Conservation (phyloP, 176 grass and related monocot genomes). For the Carex myosuroides region DNA sequence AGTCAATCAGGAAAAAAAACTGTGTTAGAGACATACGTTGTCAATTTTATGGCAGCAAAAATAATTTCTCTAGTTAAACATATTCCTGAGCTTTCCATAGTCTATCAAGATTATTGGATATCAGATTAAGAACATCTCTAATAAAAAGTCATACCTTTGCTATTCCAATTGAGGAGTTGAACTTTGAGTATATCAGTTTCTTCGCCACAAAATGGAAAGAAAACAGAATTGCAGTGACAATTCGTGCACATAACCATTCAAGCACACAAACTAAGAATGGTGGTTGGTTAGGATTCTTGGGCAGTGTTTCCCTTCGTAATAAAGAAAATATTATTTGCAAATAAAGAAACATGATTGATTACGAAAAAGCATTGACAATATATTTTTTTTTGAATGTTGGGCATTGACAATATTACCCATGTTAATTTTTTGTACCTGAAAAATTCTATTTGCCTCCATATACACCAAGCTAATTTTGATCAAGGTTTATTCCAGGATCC, state of each 20-base stretch:
- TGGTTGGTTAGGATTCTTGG: conserved; percentile 36
- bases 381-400: too few species aligned
- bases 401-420: not conserved
- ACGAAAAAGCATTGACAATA: not conserved
- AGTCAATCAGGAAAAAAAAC: not conserved
- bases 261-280: conserved; percentile 34
- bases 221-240: conserved; percentile 50
- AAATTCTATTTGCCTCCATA: conserved; percentile 81
- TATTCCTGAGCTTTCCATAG: not conserved
- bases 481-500: not conserved
- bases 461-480: conserved; percentile 83
- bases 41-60: not conserved
- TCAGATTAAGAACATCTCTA: not conserved
- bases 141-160: conserved; percentile 54
- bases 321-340: not conserved
- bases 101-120: not conserved
- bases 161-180: conserved; percentile 67
- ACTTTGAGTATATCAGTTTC: conserved; percentile 68
- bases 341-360: conserved; percentile 2
- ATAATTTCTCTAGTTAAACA: not conserved
- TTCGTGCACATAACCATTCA: conserved; percentile 64
- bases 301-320: conserved; percentile 52
- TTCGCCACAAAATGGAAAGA: conserved; percentile 78
- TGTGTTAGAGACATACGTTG: not conserved
- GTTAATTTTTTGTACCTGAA: conserved; percentile 40